These are phyloP conservation scores for Cyathus striatus DNA, from an alignment of 768 basidiomycete genomes.

Conservation along the genomic window DNA sequence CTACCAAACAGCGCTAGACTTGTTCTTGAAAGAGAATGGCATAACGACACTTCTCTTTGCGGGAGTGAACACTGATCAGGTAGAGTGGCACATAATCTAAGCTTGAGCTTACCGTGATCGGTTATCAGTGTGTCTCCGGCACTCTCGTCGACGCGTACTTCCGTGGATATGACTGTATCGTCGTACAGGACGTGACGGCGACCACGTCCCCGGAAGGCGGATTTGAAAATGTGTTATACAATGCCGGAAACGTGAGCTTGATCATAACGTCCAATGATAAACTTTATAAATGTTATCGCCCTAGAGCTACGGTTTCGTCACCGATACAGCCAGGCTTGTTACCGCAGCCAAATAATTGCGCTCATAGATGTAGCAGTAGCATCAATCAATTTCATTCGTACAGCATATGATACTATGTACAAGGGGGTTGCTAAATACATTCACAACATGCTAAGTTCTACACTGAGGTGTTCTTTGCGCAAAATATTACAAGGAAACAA, in stretches of 20 bases:
- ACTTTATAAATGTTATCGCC: conserved; percentile 7
- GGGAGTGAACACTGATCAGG: conserved; percentile 68
- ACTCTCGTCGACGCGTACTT: conserved; percentile 62
- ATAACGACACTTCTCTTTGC: conserved; percentile 58
- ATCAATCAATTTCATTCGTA: neutral
- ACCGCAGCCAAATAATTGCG: conserved; percentile 12
- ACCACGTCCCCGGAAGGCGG: conserved; percentile 58
- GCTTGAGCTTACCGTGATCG: neutral
- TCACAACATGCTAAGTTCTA: neutral
- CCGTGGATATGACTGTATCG: conserved; percentile 58
- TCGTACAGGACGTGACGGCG: conserved; percentile 54
- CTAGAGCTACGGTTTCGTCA: conserved; percentile 54
- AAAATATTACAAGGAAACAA: too few relatives aligned
- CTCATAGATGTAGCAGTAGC: neutral
- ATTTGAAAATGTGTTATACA: conserved; percentile 53
- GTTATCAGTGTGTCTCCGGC: conserved; percentile 55
- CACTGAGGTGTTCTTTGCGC: too few relatives aligned
- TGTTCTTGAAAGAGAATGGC: conserved; percentile 59
- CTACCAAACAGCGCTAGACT: conserved; percentile 53
- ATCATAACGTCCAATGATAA: neutral
- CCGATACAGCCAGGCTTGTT: conserved; percentile 24
- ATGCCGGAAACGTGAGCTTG: conserved; percentile 43
- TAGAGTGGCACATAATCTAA: conserved; percentile 12
- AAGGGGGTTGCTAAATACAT: too few relatives aligned
- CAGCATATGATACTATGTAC: neutral